These are phyloP conservation scores for Zymoseptoria crescenta DNA, from an alignment of 2,329 filamentous ascomycete genomes.

Conservation along the genomic window DNA sequence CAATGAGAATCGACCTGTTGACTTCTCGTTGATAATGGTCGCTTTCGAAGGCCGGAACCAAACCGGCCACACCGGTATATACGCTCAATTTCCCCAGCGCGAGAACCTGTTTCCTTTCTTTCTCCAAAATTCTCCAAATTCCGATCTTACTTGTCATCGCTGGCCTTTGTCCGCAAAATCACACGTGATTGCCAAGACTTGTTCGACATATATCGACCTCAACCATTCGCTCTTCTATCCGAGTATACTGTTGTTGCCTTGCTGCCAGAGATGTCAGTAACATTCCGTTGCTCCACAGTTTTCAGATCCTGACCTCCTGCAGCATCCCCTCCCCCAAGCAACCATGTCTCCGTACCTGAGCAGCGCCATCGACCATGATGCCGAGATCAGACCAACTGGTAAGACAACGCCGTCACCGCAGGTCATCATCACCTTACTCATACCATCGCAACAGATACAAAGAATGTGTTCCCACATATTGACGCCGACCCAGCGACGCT, in stretches of 20 bases:
- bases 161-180: background rate
- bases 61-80: constrained; percentile 20
- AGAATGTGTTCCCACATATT: constrained; percentile 21
- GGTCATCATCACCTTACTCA: background rate
- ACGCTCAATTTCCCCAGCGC: constrained; percentile 9
- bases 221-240: background rate
- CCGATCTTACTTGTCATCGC: background rate
- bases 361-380: constrained; percentile 4
- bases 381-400: constrained; percentile 5
- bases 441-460: constrained; percentile 4
- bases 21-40: background rate
- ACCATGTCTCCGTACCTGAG: constrained; percentile 18
- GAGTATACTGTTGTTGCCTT: background rate
- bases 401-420: background rate
- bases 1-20: constrained; percentile 8
- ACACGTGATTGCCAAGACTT: constrained; percentile 1
- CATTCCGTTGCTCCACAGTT: background rate
- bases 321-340: background rate
- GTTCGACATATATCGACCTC: constrained; percentile 2
- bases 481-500: constrained; percentile 21
- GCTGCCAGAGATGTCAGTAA: background rate
- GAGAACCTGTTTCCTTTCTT: constrained; percentile 12
- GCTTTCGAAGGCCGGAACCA: constrained; percentile 10
- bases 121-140: background rate
- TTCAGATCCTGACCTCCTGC: background rate